These are phyloP conservation scores for Boechera retrofracta DNA, from an alignment of 345 rosid genomes.

Conservation along the genomic window DNA sequence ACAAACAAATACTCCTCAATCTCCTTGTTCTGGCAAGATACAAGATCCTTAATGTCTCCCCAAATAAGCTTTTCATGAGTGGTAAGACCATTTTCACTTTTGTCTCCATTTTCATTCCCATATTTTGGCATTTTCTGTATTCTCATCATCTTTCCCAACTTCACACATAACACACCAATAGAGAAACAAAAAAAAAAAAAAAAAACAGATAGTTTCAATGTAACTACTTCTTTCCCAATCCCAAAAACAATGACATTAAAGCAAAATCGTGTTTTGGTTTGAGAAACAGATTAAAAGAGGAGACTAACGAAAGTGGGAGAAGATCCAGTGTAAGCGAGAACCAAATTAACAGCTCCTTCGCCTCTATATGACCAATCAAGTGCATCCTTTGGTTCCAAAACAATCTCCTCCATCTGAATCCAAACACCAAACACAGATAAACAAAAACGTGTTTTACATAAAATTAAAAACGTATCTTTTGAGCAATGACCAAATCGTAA, in stretches of 20 bases:
- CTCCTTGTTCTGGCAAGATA: conserved; percentile 54
- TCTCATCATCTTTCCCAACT: conserved; percentile 80
- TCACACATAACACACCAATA: not conserved
- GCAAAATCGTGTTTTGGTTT: not conserved
- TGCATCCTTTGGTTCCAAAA: conserved; percentile 67
- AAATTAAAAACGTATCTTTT: not conserved
- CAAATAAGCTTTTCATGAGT: conserved; percentile 59
- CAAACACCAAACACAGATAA: conserved; percentile 12
- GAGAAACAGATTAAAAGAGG: conserved; percentile 4
- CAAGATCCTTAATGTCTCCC: conserved; percentile 54
- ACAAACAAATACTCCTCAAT: conserved; percentile 55
- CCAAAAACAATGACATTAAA: not conserved
- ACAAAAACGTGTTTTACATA: not conserved
- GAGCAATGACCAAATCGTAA: conserved; percentile 14
- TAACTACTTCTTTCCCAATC: not conserved
- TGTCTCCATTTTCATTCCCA: conserved; percentile 45
- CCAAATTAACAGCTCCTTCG: conserved; percentile 95
- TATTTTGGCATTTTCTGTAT: conserved; percentile 60
- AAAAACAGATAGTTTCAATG: not conserved
- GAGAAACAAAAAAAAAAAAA: not conserved
- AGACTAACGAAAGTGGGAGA: conserved; percentile 67
- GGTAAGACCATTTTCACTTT: conserved; percentile 42
- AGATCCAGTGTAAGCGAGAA: conserved; percentile 84
- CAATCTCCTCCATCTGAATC: conserved; percentile 66
- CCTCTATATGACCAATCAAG: conserved; percentile 88